Base-by-base conservation (phyloP, 2,329 filamentous ascomycete species). In the Rutstroemia sydowiana region DNA sequence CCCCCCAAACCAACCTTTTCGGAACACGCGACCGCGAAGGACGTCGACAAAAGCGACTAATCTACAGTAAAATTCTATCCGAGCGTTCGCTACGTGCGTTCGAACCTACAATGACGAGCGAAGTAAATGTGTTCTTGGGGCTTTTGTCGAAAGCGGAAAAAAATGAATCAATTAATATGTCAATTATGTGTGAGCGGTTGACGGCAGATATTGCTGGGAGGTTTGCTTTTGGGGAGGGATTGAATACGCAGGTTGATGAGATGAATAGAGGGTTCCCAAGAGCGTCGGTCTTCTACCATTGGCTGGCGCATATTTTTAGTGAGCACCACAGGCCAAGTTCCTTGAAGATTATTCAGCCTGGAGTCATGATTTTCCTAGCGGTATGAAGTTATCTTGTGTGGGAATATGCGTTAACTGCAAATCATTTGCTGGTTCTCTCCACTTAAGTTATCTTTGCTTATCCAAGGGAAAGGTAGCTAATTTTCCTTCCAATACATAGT, bases 11-110 rank as follows among this genome's bases (percentile, higher is more conserved):
- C 9, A 26, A 37, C 2, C 3, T 28, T 1, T 36, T 23, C 4
- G 3, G 3, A 10, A 18, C 7, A 23, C 0, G 21, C 3, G 36
- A 23, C 20, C 5, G 7, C 7, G 13, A 8, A 9, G 0, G 2
- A 1, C 14, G 26, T 16, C 13, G 20, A 10, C 20, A 46, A 13
- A 16, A 37, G 8, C 14, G 7, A n/a, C 11, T 4, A 36, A 36
- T 46, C 18, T 46, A 36, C 10, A 8, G 8, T 3, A 8, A 8
- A 34, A 4, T 26, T 1, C 30, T 46, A 3, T 36, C 20, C 14
- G 31, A 26, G 8, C 3, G 3, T 21, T 37, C 4, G 5, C 8
- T 13, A 5, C 20, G 14, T 2, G 16, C 13, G 14, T 28, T 28
- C 5, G 2, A 37, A 20, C 31, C 1, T 3, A n/a, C 30, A 7